phyloP scores from a whole-genome alignment of 768 basidiomycete genomes.

The Lactarius indigo region DNA sequence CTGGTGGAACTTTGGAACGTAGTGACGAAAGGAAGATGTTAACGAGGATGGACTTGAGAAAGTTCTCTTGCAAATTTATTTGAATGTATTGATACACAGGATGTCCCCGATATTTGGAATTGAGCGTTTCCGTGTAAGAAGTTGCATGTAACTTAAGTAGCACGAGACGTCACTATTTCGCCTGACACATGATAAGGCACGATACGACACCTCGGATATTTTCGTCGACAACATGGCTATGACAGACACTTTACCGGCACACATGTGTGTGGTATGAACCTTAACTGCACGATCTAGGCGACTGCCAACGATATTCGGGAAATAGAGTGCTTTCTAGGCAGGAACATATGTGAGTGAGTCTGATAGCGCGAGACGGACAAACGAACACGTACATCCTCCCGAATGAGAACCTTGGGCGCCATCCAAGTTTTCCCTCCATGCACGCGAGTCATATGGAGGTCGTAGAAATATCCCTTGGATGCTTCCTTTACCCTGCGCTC shows the following conservation, averaged over 20 bases:
- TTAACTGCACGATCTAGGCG: conserved; percentile 51
- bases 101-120: conserved; percentile 48
- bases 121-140: conserved; percentile 61
- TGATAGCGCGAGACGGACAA: background rate
- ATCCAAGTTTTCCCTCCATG: conserved; percentile 96
- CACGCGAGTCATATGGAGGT: conserved; percentile 71
- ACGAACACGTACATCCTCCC: conserved; percentile 69
- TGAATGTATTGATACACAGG: conserved; percentile 71
- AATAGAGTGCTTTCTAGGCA: conserved; percentile 81
- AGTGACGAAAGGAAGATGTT: conserved; percentile 78
- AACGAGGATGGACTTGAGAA: conserved; percentile 87
- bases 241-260: conserved; percentile 71
- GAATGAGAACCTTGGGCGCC: conserved; percentile 83
- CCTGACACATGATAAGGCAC: background rate
- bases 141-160: conserved; percentile 67
- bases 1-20: conserved; percentile 57
- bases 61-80: conserved; percentile 93
- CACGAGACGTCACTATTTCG: background rate
- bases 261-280: conserved; percentile 75
- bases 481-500: conserved; percentile 52
- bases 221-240: conserved; percentile 80
- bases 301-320: conserved; percentile 81
- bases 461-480: conserved; percentile 84
- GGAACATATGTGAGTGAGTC: background rate
- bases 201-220: conserved; percentile 72